Evolutionary conservation across 768 basidiomycete species (phyloP), one percentile per base, ranked within the genome.

Genomic region (Calocybe cyanea): DNA sequence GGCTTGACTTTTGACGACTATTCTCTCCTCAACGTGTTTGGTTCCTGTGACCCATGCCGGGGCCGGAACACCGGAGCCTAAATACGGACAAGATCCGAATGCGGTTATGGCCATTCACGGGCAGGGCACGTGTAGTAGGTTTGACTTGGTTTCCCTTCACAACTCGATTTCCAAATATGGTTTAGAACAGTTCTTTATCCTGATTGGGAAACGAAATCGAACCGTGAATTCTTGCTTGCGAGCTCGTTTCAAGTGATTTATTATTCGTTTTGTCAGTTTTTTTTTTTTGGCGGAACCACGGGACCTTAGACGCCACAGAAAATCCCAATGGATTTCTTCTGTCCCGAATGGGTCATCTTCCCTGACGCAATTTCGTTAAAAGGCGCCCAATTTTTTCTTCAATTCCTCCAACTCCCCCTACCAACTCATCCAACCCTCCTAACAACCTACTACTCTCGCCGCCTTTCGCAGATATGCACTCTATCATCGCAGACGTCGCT

Each of bases 271-370:
- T 65, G 64, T 67, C 65, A 66, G 64, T 58, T 64, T 63, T 63
- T 66, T 65, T 62, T 61, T 57, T 63, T 44, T 56, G 57, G 59
- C 63, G 63, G 65, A 64, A 54, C 56, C 66, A 68, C 63, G 65
- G 61, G 66, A 65, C 63, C 61, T 59, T 41, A 45, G 43, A 57
- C 55, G 60, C 50, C 60, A 58, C 58, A 65, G n/a, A n/a, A n/a
- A n/a, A n/a, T n/a, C n/a, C n/a, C n/a, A n/a, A n/a, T n/a, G n/a
- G n/a, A 54, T 54, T 57, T 55, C 54, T 46, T 58, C 55, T 46
- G 50, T 48, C 39, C 40, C 46, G 51, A 6, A 55, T 57, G 57
- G 59, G 54, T 54, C 60, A 55, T 56, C 52, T 41, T 46, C 40
- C 49, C 46, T 62, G 44, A 55, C 55, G 48, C 55, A 47, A 30